Base-by-base conservation (phyloP, 345 rosid genomes). In the Sisymbrium irio region DNA sequence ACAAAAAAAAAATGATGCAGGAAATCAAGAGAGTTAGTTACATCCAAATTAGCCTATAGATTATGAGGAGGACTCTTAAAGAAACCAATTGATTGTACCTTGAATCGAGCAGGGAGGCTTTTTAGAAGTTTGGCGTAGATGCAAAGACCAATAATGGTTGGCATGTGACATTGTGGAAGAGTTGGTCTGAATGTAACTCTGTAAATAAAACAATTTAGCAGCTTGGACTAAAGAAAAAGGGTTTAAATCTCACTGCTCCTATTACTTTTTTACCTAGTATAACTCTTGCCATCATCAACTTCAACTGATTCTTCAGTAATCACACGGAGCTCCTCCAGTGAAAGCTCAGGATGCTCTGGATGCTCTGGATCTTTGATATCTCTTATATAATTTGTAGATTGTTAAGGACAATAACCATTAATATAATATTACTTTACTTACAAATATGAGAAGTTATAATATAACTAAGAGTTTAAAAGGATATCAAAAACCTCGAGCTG, bases 281-380 rank as follows among this genome's bases (percentile, higher is more conserved):
- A 73, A 72, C 91, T 85, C 45, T 51, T 80, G 3, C 65, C 64
- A 28, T 88, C 81, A 82, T 89, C 88, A 10, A 91, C 84, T 78
- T 89, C 94, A 56, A 93, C 76, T 44, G 96, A 95, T 73, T 93
- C 96, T 79, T 89, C 90, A 22, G 93, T 79, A 51, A 93, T 67
- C 10, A 93, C 94, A 68, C 81, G 85, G 40, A 93, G 96, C 75
- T 88, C 89, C 72, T 93, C 97, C 76, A 91, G 77, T 35, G 97
- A 91, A 13, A 3, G 18, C 49, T 85, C 80, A 20, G 87, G 89
- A 82, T 93, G 92, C 78, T 22, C 25, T 22, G 87, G 89, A 82
- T 93, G 92, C 78, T 22, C 25, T 22, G 25, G 25, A 22, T 22
- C 97, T 77, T 89, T 93, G 68, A 91, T 93, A 76, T 91, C 92